Base-by-base conservation (phyloP, 768 basidiomycete species). In the Suillus ampliporus region DNA sequence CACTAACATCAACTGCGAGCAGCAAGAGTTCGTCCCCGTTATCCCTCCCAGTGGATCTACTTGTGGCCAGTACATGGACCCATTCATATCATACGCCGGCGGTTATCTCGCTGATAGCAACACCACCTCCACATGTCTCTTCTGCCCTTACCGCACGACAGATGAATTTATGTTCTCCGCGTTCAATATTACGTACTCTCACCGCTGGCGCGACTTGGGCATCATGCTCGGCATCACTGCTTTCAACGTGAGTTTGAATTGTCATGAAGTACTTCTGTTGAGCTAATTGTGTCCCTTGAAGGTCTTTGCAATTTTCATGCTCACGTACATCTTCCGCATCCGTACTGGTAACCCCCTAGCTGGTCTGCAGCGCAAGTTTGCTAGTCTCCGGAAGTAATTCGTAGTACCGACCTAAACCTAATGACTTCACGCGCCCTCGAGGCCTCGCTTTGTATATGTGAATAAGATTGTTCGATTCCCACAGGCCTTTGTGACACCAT, bases 171-270 rank as follows among this genome's bases (percentile, higher is more conserved):
- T 74, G 5, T 41, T 40, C 17, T 15, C 31, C 2, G 41, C 0
- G 63, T 90, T 92, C 75, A 89, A 87, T 67, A 88, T 92, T 38
- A 79, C 71, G 51, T 91, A 89, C 63, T 64, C 76, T 63, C 74
- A 82, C 54, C 74, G 73, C 41, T 86, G 84, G 83, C 74, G 84
- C 21, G 67, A 85, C 69, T 74, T 84, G 31, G 83, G 81, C 9
- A 65, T 86, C 48, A 69, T 86, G 67, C 76, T 76, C 62, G 81
- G 71, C 3, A 82, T 79, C 52, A 73, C 79, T 46, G 66, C 61
- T 31, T 84, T 83, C 61, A 83, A 83, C 51, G 83, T 83, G 63
- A 58, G 82, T 75, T 6, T 13, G 13, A 15, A 5, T n/a, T 3
- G 26, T 13, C 1, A 26, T 19, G 3, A 23, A 1, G 10, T 23